Conservation (phyloP, 768 basidiomycete species). For the Tulasnella sp. region DNA sequence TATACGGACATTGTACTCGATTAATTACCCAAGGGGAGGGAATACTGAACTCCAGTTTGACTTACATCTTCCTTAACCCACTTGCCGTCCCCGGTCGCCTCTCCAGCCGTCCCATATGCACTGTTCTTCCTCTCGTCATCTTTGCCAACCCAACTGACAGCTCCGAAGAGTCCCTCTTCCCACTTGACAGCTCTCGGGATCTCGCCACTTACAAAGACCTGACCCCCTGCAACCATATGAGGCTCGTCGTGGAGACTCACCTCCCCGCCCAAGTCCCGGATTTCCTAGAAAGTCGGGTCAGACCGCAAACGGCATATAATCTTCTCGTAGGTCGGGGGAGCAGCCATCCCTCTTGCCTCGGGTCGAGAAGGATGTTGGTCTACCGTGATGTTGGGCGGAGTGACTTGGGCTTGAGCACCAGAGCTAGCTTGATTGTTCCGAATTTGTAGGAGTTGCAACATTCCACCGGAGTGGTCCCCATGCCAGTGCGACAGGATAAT, state of each 20-base stretch:
- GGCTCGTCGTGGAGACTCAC: slow-evolving; percentile 52
- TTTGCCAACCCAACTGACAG: slow-evolving; percentile 53
- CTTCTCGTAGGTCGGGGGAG: slow-evolving; percentile 55
- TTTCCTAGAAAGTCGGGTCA: slow-evolving; percentile 70
- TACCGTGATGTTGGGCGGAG: slow-evolving; percentile 45
- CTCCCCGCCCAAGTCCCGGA: slow-evolving; percentile 52
- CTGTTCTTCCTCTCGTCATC: slow-evolving; percentile 23
- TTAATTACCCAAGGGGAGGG: not conserved
- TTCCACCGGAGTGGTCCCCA: slow-evolving; percentile 67
- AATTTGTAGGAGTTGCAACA: slow-evolving; percentile 38
- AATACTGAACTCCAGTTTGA: not conserved
- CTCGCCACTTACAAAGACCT: slow-evolving; percentile 75
- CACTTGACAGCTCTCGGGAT: slow-evolving; percentile 67
- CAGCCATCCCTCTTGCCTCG: slow-evolving; percentile 66
- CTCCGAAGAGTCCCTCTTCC: slow-evolving; percentile 66
- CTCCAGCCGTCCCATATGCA: not conserved
- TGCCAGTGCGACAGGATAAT: slow-evolving; percentile 76
- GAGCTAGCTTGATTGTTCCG: not conserved
- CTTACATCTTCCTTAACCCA: slow-evolving; percentile 59
- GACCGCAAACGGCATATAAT: slow-evolving; percentile 57
- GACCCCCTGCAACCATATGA: slow-evolving; percentile 60
- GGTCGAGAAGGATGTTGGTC: slow-evolving; percentile 80
- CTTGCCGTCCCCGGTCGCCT: slow-evolving; percentile 31
- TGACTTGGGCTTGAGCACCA: slow-evolving; percentile 23
- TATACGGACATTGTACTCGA: slow-evolving; percentile 35